Evolutionary conservation across 2,329 filamentous ascomycete genomes (phyloP).

Genomic region (Hypoxylon sp.): DNA sequence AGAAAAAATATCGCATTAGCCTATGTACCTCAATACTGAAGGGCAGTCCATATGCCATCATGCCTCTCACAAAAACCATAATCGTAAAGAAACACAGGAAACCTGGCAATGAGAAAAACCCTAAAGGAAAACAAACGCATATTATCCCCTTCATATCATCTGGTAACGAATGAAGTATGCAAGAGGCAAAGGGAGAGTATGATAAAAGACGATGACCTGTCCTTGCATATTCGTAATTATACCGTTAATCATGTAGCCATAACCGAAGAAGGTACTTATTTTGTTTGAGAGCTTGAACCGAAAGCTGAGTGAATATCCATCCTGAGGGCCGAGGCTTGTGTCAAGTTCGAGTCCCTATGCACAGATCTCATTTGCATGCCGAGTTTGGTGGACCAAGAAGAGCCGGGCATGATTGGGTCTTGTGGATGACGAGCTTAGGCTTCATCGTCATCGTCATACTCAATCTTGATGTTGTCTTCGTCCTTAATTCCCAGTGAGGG

Average conservation of each 20-base stretch:
- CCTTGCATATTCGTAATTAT: not conserved
- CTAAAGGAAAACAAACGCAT: not conserved
- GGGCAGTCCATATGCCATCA: not conserved
- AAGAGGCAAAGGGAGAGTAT: not conserved
- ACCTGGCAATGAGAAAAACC: not conserved
- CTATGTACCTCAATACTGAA: not conserved
- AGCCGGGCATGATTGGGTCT: not conserved
- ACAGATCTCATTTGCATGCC: not conserved
- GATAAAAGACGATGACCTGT: not conserved
- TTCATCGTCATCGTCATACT: slow-evolving; percentile 6
- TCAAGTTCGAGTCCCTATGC: not conserved
- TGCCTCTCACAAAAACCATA: not conserved
- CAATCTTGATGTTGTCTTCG: not conserved
- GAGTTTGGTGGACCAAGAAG: not conserved
- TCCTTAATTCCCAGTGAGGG: not conserved
- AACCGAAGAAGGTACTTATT: not conserved
- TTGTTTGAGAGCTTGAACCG: not conserved
- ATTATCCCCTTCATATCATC: too few relatives aligned
- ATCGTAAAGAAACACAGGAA: not conserved
- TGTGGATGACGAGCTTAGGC: not conserved
- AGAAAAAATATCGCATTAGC: not conserved
- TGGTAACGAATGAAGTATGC: not conserved
- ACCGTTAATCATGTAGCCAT: not conserved
- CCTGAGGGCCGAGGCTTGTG: not conserved
- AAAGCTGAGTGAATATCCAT: not conserved